Conservation (phyloP, 176 grass and related monocot species). For the Thalia dealbata region DNA sequence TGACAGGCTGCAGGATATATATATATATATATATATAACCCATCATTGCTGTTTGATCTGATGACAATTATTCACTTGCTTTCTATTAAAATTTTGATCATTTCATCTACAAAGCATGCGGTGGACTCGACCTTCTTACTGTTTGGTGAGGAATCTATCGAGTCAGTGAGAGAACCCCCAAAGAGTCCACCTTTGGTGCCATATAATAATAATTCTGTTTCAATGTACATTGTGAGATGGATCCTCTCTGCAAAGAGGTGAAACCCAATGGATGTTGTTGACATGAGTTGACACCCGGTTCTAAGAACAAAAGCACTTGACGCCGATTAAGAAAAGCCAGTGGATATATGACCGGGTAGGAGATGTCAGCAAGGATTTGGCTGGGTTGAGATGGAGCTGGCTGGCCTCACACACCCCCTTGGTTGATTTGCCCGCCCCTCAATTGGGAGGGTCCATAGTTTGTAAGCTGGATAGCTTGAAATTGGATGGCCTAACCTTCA, state of each 20-base stretch:
- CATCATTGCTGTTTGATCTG: conserved; percentile 6
- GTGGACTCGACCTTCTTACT: conserved; percentile 23
- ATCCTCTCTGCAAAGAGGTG: conserved; percentile 71
- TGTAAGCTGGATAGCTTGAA: neutral
- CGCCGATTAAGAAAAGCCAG: neutral
- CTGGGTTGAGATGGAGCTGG: conserved; percentile 7
- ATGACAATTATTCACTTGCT: neutral
- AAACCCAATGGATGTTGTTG: conserved; percentile 23
- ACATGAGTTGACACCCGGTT: conserved; percentile 57
- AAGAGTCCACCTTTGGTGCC: conserved; percentile 6
- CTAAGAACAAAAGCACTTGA: conserved; percentile 31
- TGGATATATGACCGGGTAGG: neutral
- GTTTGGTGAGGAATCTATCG: conserved; percentile 77
- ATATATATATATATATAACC: no score
- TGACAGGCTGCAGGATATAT: conserved; percentile 4
- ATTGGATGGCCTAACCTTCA: no score
- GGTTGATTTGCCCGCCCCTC: neutral
- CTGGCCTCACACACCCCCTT: neutral
- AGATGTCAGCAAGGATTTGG: neutral
- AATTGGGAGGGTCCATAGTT: neutral
- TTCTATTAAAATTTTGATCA: neutral
- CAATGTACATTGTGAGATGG: conserved; percentile 51
- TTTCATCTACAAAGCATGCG: neutral
- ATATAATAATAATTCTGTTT: conserved; percentile 31
- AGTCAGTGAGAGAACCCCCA: conserved; percentile 25